Evolutionary conservation across 148 eudicot species (phyloP).

Genomic region (Euryodendron excelsum): DNA sequence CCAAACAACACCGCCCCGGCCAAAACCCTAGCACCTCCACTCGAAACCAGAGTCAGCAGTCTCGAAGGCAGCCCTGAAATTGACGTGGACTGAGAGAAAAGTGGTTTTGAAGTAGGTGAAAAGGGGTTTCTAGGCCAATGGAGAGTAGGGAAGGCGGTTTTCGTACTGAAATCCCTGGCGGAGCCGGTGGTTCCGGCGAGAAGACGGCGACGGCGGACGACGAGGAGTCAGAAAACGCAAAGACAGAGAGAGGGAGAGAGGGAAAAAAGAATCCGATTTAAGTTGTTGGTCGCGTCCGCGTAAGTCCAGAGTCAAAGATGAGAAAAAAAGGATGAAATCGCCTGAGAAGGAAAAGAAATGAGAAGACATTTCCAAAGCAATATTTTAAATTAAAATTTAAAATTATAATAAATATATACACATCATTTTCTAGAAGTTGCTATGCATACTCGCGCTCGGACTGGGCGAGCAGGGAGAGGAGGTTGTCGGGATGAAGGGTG

Average conservation of each 20-base stretch:
- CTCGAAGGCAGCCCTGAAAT: background rate
- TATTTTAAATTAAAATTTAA: too few relatives aligned
- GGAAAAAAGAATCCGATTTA: background rate
- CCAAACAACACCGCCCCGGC: background rate
- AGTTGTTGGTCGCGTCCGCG: slow-evolving; percentile 26
- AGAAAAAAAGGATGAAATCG: slow-evolving; percentile 6
- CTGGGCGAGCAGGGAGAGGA: background rate
- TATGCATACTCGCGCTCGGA: too few relatives aligned
- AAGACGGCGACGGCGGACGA: too few relatives aligned
- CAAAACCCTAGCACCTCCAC: slow-evolving; percentile 27
- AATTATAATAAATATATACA: too few relatives aligned
- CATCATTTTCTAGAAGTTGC: too few relatives aligned
- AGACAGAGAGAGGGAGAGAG: slow-evolving; percentile 14
- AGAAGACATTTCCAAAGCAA: background rate
- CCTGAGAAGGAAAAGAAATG: background rate
- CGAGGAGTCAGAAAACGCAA: background rate
- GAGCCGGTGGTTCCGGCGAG: too few relatives aligned
- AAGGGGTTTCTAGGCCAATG: background rate
- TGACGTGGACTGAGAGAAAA: background rate
- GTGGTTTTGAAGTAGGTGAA: too few relatives aligned
- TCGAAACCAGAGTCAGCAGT: background rate
- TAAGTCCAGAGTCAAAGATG: slow-evolving; percentile 48
- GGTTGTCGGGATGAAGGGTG: background rate
- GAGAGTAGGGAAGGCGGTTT: too few relatives aligned
- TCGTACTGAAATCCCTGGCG: too few relatives aligned